Evolutionary conservation across 1,284 basidiomycete species (phyloP).

Genomic region (Hemileia vastatrix): DNA sequence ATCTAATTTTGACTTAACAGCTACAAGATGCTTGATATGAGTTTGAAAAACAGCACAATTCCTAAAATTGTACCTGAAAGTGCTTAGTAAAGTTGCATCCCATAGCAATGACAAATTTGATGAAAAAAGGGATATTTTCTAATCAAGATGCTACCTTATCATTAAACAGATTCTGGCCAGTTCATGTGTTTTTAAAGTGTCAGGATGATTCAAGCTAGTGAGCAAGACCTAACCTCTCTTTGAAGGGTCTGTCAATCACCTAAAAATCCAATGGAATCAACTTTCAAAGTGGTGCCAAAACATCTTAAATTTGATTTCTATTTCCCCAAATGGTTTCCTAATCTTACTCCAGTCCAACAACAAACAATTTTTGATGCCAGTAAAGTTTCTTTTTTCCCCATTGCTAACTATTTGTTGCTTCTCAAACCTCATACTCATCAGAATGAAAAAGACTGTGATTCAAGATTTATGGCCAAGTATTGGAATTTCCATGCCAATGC

Average conservation of each 20-base stretch:
- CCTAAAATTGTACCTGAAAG: no score
- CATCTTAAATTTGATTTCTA: slow-evolving; percentile 12
- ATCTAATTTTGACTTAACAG: no score
- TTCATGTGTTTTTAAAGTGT: no score
- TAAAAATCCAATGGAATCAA: not conserved
- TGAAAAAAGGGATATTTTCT: no score
- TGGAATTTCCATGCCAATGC: not conserved
- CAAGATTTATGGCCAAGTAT: slow-evolving; percentile 4
- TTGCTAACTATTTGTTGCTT: slow-evolving; percentile 1
- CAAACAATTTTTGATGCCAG: not conserved
- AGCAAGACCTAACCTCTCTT: no score
- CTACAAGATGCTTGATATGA: no score
- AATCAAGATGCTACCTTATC: no score
- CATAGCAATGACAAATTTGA: no score
- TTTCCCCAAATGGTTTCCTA: not conserved
- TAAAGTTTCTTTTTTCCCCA: not conserved
- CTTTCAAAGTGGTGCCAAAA: not conserved
- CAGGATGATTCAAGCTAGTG: no score
- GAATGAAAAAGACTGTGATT: slow-evolving; percentile 1
- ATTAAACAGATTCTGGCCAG: no score
- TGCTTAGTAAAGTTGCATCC: no score
- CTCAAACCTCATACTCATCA: not conserved
- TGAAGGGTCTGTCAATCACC: slow-evolving; percentile 6
- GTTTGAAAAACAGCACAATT: no score
- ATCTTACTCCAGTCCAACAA: not conserved